Evolutionary conservation across 192 early-diverging fungal genomes (phyloP), one percentile per base, ranked within the genome.

Genomic region (Rhizophagus clarus): DNA sequence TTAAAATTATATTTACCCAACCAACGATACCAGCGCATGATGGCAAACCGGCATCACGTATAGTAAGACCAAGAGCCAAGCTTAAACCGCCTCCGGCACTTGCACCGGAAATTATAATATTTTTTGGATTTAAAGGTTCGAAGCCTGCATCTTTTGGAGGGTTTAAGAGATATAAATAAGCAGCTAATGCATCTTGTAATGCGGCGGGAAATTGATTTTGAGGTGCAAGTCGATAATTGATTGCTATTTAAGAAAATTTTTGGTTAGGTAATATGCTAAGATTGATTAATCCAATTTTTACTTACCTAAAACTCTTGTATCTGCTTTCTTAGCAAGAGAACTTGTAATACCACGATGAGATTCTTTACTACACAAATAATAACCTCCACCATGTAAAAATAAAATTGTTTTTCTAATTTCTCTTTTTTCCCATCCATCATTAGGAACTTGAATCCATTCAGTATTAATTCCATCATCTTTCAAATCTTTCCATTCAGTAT

Each of bases 61-160:
- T 40, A 40, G 37, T 7, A 40, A 40, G 37, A 40, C 37, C 37
- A 40, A 40, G 37, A 40, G 37, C 37, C 37, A 40, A 40, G 37
- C 37, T 8, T 40, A 40, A 40, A 9, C 37, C 37, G 4, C 93
- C 92, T 24, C 93, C 93, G 0, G 93, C 90, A 72, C 91, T 91
- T 66, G 93, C 92, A 2, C 93, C 93, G 29, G 87, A 85, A 29
- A 94, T 82, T 20, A 91, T 84, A 77, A 94, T 88, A 72, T 92
- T 83, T 40, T 40, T 40, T 40, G 37, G 37, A 40, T 40, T 5
- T 5, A 40, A 40, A 8, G 37, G 37, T 40, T 40, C 37, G 8
- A 40, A 40, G 5, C 37, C 37, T 8, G 37, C 37, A 5, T 40
- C 37, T 8, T 40, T 40, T 40, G 37, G 37, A 40, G 37, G 37